These are phyloP conservation scores for Exophiala xenobiotica DNA, from an alignment of 2,329 filamentous ascomycete species.

Conservation along the genomic window DNA sequence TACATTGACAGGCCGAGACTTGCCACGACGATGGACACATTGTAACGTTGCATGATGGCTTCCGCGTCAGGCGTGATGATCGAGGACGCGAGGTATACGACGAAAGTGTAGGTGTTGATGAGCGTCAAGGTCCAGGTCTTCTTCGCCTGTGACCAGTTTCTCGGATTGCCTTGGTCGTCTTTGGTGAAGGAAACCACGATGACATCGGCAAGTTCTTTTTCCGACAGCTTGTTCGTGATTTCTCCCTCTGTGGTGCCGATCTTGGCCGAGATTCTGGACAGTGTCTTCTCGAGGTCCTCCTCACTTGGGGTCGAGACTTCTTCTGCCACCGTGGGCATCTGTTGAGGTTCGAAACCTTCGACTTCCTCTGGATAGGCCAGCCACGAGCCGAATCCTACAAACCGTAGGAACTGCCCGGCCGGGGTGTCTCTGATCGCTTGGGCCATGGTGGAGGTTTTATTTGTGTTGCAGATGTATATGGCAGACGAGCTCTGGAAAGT, in stretches of 20 bases:
- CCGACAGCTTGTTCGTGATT: slow-evolving; percentile 1
- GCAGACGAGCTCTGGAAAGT: not conserved
- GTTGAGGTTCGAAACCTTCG: slow-evolving; percentile 12
- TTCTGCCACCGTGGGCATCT: slow-evolving; percentile 9
- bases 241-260: not conserved
- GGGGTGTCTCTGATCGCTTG: slow-evolving; percentile 17
- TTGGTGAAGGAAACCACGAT: slow-evolving; percentile 39
- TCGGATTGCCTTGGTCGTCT: slow-evolving; percentile 48
- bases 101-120: slow-evolving; percentile 41
- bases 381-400: slow-evolving; percentile 16
- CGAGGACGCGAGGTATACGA: slow-evolving; percentile 39
- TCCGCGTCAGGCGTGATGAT: slow-evolving; percentile 35
- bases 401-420: slow-evolving; percentile 19
- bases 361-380: slow-evolving; percentile 21
- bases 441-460: not conserved
- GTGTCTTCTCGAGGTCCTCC: slow-evolving; percentile 13
- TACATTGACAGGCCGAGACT: slow-evolving; percentile 38
- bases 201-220: slow-evolving; percentile 3
- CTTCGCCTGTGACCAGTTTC: slow-evolving; percentile 40
- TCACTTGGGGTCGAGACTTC: not conserved
- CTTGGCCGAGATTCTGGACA: slow-evolving; percentile 1
- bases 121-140: slow-evolving; percentile 43
- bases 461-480: too few relatives aligned
- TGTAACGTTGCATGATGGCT: slow-evolving; percentile 31
- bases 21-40: slow-evolving; percentile 32